Base-by-base conservation (phyloP, 1,139 yeast genomes). In the Magnusiomyces tetraspermus region DNA sequence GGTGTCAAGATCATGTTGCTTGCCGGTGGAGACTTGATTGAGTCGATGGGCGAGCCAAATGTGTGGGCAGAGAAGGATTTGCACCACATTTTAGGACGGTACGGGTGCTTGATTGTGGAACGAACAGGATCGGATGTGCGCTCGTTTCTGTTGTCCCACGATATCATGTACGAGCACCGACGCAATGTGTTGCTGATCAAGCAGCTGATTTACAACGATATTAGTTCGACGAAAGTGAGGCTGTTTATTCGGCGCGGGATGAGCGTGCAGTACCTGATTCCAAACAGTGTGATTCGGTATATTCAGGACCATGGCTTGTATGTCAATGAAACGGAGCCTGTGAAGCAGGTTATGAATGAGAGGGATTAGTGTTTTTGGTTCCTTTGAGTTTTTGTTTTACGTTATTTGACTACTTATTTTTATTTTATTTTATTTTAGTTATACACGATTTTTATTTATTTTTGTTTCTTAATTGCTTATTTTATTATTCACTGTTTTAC, bases 1-100 rank as follows among this genome's bases (percentile, higher is more conserved):
- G 96, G 96, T 22, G 96, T 87, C 54, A 92, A 92, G 67, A 85
- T 92, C 62, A 92, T 92, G 98, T 76, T 92, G 55, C 74, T 92
- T 43, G 98, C 98, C 0, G 99, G 99, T 50, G 98, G 98, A 40
- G 98, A 92, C 69, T 76, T 94, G 62, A 92, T 92, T 54, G 98
- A 92, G 69, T 83, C 95, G 50, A 92, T 94, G 97, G 98, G 98
- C n/a, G 98, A 92, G 68, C 97, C 97, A 31, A 94, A 90, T 64
- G 98, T 92, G 38, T 92, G 99, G 99, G 96, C 95, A 0, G 97
- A 90, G 66, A 85, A 79, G 55, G 99, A 92, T 69, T 75, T 92
- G 63, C 96, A 90, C 65, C 98, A 92, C 68, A 94, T 92, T 51
- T 75, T 92, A 59, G 98, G 98, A 30, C 82, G 86, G 58, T 92